phyloP scores from a whole-genome alignment of 495 filamentous ascomycete species.

The Talaromyces borbonicus region DNA sequence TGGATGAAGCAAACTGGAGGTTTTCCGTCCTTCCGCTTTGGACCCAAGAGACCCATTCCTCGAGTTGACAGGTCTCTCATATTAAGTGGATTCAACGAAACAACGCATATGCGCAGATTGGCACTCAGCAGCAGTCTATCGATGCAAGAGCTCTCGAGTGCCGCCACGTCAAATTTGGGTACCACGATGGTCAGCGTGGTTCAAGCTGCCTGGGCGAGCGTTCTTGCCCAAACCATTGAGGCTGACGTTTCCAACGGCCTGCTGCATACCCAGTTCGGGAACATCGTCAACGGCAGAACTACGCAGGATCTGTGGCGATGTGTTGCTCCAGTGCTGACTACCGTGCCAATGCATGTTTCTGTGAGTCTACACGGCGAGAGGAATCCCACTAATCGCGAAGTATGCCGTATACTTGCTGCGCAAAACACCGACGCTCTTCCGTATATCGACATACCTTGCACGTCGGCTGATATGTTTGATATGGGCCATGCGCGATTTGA shows the following conservation, averaged over 20 bases:
- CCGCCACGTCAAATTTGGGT: neutral
- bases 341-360: neutral
- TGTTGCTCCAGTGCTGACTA: neutral
- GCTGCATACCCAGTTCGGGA: neutral
- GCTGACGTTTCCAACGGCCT: neutral
- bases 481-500: conserved; percentile 1
- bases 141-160: neutral
- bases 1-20: neutral
- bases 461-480: neutral
- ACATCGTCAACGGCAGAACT: neutral
- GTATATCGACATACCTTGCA: neutral
- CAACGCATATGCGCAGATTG: neutral
- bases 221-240: neutral
- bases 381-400: neutral
- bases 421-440: conserved; percentile 1
- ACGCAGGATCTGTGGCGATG: conserved; percentile 1
- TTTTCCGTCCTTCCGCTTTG: neutral
- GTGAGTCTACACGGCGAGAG: neutral
- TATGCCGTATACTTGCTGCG: neutral
- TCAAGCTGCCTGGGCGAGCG: neutral
- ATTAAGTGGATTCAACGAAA: neutral
- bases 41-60: neutral
- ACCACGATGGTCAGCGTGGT: neutral
- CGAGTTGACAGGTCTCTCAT: neutral
- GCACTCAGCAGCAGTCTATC: neutral